phyloP scores from a whole-genome alignment of 169 alveolate species.

The Pseudocohnilembus persalinus region DNA sequence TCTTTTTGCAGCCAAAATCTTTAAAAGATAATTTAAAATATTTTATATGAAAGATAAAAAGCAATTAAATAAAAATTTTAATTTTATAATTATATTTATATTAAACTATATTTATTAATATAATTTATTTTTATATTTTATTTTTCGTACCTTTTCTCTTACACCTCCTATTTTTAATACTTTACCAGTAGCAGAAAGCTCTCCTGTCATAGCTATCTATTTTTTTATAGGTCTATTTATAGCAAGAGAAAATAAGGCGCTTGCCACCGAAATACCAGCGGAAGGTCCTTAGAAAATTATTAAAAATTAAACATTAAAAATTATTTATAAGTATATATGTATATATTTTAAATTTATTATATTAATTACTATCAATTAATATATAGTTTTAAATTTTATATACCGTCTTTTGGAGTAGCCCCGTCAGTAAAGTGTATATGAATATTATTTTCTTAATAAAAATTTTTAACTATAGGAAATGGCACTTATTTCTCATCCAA shows the following conservation, averaged over 20 bases:
- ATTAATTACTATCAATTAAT: neutral
- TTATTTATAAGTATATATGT: too few relatives aligned
- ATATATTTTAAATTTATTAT: too few relatives aligned
- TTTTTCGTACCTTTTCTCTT: conserved; percentile 52
- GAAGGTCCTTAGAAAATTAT: conserved; percentile 54
- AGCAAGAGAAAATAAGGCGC: conserved; percentile 58
- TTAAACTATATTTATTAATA: too few relatives aligned
- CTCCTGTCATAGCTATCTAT: conserved; percentile 71
- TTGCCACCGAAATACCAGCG: conserved; percentile 66
- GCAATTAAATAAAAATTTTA: neutral
- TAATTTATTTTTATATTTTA: too few relatives aligned
- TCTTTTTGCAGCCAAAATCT: neutral
- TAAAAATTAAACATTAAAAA: too few relatives aligned
- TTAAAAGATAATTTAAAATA: too few relatives aligned
- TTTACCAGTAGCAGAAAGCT: conserved; percentile 53
- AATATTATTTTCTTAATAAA: conserved; percentile 24
- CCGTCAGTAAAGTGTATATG: conserved; percentile 75
- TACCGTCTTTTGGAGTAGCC: conserved; percentile 72
- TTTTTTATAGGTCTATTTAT: conserved; percentile 41
- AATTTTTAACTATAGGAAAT: too few relatives aligned
- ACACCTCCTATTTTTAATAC: conserved; percentile 73
- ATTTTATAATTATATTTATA: too few relatives aligned
- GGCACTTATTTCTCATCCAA: conserved; percentile 36
- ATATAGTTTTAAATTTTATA: too few relatives aligned
- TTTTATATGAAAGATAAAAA: too few relatives aligned